Percentiles rank a stretch among this genome's conserved stretches.
phyloP scores from a whole-genome alignment of 106 monocot species.

The Allium cepa region DNA sequence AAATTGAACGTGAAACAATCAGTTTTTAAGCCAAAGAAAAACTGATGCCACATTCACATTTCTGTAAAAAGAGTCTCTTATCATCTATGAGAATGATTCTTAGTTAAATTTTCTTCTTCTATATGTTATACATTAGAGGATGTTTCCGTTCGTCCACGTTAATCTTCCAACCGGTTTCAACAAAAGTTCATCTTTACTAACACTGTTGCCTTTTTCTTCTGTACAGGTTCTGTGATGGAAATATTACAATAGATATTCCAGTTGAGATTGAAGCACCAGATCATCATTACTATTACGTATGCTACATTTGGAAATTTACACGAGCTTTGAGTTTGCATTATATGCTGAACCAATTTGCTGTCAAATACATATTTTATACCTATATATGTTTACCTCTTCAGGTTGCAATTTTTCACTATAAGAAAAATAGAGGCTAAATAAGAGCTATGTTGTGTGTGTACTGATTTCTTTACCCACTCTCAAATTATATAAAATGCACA shows the following conservation, averaged over 20 bases:
- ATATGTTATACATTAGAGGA: too few species aligned
- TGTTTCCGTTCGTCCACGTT: background rate
- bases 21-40: too few species aligned
- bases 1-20: too few species aligned
- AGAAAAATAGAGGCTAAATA: background rate
- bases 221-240: slow-evolving; percentile 32
- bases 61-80: too few species aligned
- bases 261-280: slow-evolving; percentile 89
- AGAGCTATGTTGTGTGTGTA: slow-evolving; percentile 6
- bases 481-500: too few species aligned
- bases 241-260: slow-evolving; percentile 61
- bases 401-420: background rate
- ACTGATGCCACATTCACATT: too few species aligned
- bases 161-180: background rate
- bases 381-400: background rate
- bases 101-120: background rate
- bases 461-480: background rate
- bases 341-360: background rate
- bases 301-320: background rate
- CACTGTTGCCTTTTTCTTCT: background rate
- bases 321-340: too few species aligned
- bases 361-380: background rate
- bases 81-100: too few species aligned
- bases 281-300: slow-evolving; percentile 90
- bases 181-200: too few species aligned